phyloP scores from a whole-genome alignment of 805 yeast genomes.

The Hanseniaspora lachancei region DNA sequence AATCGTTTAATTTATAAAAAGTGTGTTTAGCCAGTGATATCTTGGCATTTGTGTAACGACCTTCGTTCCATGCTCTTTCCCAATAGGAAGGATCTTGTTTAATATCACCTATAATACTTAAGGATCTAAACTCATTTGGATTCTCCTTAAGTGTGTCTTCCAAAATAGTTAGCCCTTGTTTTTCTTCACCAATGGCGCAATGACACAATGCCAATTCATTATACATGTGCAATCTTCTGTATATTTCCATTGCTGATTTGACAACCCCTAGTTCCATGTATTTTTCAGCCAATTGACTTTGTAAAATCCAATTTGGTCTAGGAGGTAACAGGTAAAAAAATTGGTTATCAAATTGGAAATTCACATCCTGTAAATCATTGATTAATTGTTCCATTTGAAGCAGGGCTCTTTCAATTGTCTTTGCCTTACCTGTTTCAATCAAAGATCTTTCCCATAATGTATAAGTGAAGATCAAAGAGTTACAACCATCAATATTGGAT shows the following conservation, averaged over 20 bases:
- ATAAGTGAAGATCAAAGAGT: constrained; percentile 68
- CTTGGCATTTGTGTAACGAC: constrained; percentile 74
- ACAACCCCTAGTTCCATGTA: constrained; percentile 73
- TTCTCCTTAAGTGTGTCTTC: constrained; percentile 37
- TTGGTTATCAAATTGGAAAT: constrained; percentile 40
- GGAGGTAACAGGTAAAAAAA: constrained; percentile 65
- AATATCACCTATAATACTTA: constrained; percentile 75
- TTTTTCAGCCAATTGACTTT: constrained; percentile 69
- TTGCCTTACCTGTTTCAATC: constrained; percentile 64
- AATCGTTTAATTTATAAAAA: constrained; percentile 39
- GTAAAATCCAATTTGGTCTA: constrained; percentile 76
- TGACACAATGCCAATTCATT: constrained; percentile 83
- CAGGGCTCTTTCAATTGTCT: constrained; percentile 87
- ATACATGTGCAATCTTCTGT: constrained; percentile 60
- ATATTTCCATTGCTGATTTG: constrained; percentile 78
- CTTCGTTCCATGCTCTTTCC: constrained; percentile 78
- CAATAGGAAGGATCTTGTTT: constrained; percentile 62
- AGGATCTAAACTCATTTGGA: constrained; percentile 72
- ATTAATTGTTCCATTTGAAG: constrained; percentile 85
- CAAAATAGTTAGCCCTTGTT: constrained; percentile 50
- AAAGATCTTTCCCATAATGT: constrained; percentile 84
- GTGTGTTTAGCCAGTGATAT: constrained; percentile 63
- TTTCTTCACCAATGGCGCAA: constrained; percentile 68
- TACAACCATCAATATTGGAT: constrained; percentile 32
- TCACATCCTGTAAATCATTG: constrained; percentile 58